Evolutionary conservation across 2,329 filamentous ascomycete genomes (phyloP).

Genomic region (Harringtonia aguacate): DNA sequence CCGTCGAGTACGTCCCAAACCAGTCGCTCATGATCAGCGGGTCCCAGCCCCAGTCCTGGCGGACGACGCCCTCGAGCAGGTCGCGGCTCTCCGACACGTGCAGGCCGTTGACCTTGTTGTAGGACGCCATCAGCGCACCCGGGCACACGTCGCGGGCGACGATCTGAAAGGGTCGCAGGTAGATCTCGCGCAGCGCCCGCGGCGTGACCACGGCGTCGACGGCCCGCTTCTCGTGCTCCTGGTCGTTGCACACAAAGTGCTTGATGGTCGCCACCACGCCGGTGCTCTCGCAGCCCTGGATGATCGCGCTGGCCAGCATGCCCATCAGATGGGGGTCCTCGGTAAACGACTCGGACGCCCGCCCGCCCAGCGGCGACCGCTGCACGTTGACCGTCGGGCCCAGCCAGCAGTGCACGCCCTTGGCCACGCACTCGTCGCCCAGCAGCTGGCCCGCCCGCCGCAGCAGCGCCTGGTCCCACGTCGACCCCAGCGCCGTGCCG

Average conservation of each 20-base stretch:
- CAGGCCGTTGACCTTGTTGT: slow-evolving; percentile 55
- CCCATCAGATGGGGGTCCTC: too few relatives aligned
- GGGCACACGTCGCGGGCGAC: slow-evolving; percentile 57
- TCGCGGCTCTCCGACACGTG: slow-evolving; percentile 47
- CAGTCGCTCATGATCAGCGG: slow-evolving; percentile 50
- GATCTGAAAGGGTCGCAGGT: slow-evolving; percentile 64
- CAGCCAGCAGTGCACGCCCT: too few relatives aligned
- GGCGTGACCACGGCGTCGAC: slow-evolving; percentile 56
- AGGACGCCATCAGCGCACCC: slow-evolving; percentile 59
- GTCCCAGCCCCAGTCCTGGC: slow-evolving; percentile 50
- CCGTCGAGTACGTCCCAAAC: slow-evolving; percentile 38
- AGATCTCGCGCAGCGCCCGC: slow-evolving; percentile 56
- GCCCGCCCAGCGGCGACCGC: too few relatives aligned
- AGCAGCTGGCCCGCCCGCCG: too few relatives aligned
- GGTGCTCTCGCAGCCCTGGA: too few relatives aligned
- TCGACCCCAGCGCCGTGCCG: too few relatives aligned
- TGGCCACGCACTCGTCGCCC: too few relatives aligned
- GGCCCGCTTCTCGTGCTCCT: slow-evolving; percentile 57
- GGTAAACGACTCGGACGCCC: too few relatives aligned
- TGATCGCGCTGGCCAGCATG: too few relatives aligned
- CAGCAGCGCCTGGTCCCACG: too few relatives aligned
- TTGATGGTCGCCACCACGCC: slow-evolving; percentile 6
- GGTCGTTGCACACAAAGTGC: slow-evolving; percentile 60
- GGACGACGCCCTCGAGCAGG: slow-evolving; percentile 42
- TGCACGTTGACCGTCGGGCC: too few relatives aligned